phyloP scores from a whole-genome alignment of 345 rosid genomes.

The Noccaea caerulescens region DNA sequence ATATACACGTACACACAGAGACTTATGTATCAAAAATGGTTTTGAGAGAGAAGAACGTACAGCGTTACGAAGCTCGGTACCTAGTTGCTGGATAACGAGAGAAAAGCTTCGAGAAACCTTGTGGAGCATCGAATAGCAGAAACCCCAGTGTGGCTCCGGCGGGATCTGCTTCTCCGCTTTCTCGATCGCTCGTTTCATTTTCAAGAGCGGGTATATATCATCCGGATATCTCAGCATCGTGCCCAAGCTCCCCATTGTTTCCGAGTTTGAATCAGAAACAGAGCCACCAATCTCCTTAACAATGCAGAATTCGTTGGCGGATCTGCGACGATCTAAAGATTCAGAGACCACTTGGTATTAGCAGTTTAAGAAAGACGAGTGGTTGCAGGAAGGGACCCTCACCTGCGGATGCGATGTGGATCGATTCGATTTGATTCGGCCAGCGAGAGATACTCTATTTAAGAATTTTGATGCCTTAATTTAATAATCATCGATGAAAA shows the following conservation, averaged over 20 bases:
- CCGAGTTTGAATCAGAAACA: slow-evolving; percentile 15
- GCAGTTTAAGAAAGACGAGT: slow-evolving; percentile 1
- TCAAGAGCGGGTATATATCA: slow-evolving; percentile 87
- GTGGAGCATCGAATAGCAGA: slow-evolving; percentile 88
- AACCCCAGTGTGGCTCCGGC: slow-evolving; percentile 83
- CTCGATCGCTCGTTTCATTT: slow-evolving; percentile 70
- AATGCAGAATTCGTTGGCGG: slow-evolving; percentile 16
- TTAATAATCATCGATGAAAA: slow-evolving; percentile 38
- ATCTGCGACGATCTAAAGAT: slow-evolving; percentile 27
- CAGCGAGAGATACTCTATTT: slow-evolving; percentile 30
- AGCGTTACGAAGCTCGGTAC: slow-evolving; percentile 76
- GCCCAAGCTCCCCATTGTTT: slow-evolving; percentile 70
- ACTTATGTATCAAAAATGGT: neutral
- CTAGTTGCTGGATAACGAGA: slow-evolving; percentile 92
- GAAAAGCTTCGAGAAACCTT: slow-evolving; percentile 92
- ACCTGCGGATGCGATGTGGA: slow-evolving; percentile 26
- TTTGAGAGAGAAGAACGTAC: slow-evolving; percentile 48
- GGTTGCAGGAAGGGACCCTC: slow-evolving; percentile 11
- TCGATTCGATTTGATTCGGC: slow-evolving; percentile 30
- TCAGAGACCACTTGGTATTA: slow-evolving; percentile 1
- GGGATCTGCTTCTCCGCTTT: slow-evolving; percentile 96
- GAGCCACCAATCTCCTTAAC: neutral
- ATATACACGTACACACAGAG: neutral
- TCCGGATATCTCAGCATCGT: slow-evolving; percentile 78
- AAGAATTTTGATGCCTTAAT: neutral